Evolutionary conservation across 352 stramenopile species (phyloP).

Genomic region (Globisporangium apiculatum): DNA sequence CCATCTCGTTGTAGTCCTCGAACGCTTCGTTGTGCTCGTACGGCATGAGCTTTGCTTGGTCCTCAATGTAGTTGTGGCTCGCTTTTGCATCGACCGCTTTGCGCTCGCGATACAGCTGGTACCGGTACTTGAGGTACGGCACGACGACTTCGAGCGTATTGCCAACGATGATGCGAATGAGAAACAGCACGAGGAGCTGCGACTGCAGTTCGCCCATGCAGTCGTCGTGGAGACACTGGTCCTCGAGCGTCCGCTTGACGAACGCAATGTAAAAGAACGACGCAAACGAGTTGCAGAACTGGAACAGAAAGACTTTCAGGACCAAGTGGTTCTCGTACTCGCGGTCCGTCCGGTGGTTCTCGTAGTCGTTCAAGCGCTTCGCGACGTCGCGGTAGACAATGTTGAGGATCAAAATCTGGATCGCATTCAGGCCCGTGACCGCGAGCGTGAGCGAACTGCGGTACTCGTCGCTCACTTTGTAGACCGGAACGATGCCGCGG

Average conservation of each 20-base stretch:
- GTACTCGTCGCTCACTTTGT: slow-evolving; percentile 27
- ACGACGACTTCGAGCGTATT: slow-evolving; percentile 88
- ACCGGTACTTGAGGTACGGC: slow-evolving; percentile 77
- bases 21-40: slow-evolving; percentile 83
- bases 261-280: slow-evolving; percentile 95
- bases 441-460: slow-evolving; percentile 32
- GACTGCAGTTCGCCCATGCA: slow-evolving; percentile 88
- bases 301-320: slow-evolving; percentile 98
- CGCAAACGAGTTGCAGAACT: slow-evolving; percentile 97
- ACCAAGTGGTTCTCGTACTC: slow-evolving; percentile 92
- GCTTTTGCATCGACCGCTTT: slow-evolving; percentile 24
- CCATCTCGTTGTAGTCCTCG: slow-evolving; percentile 88
- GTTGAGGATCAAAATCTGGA: slow-evolving; percentile 94
- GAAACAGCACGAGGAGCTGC: slow-evolving; percentile 89
- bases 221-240: slow-evolving; percentile 72
- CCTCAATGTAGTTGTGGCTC: slow-evolving; percentile 77
- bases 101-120: slow-evolving; percentile 48
- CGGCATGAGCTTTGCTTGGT: slow-evolving; percentile 71
- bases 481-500: slow-evolving; percentile 7
- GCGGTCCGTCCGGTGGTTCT: slow-evolving; percentile 89
- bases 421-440: slow-evolving; percentile 58
- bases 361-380: slow-evolving; percentile 90
- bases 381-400: slow-evolving; percentile 89
- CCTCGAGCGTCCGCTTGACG: slow-evolving; percentile 39
- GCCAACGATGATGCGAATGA: slow-evolving; percentile 89